Evolutionary conservation across 495 filamentous ascomycete genomes (phyloP), one percentile per base, ranked within the genome.

Genomic region (Hyaloscypha bicolor): DNA sequence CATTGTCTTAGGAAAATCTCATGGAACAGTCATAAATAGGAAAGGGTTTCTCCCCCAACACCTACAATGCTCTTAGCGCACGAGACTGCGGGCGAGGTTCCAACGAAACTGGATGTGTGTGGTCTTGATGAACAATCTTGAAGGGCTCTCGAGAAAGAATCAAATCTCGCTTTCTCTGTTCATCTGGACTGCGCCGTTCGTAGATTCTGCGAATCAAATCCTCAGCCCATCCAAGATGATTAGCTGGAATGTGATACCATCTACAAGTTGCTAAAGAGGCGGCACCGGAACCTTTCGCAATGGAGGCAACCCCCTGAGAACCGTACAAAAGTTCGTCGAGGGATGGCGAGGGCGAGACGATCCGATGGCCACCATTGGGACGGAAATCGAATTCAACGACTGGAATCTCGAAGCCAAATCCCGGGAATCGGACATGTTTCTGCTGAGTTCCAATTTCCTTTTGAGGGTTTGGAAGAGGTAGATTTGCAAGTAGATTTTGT

Each of bases 81-180:
- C 62, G 62, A 30, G 62, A 64, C 51, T 64, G 62, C 6, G 62
- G 62, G 8, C 19, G 51, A 64, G 52, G 61, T 32, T 63, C 61
- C 48, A 63, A 25, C 2, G 21, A 25, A n/a, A 45, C 55, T 9
- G 42, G 32, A 55, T 63, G 30, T 4, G 30, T 30, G 22, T 39
- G 31, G 16, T 35, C 62, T 1, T 55, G 51, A 64, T 64, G 30
- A 30, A 14, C 4, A 22, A 11, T 12, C 2, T 25, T 35, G 45
- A 64, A 64, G 6, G 62, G 62, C 16, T 64, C 48, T 9, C 52
- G 62, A 29, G 6, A 9, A 32, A 64, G 51, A 33, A 64, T 64
- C 25, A 64, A 19, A 56, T 64, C 62, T 42, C 62, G 62, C 25
- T 64, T 64, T 64, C 51, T 55, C 21, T 64, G 48, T 56, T 64